Base-by-base conservation (phyloP, 331 rosid species). In the Quercus tomentella region DNA sequence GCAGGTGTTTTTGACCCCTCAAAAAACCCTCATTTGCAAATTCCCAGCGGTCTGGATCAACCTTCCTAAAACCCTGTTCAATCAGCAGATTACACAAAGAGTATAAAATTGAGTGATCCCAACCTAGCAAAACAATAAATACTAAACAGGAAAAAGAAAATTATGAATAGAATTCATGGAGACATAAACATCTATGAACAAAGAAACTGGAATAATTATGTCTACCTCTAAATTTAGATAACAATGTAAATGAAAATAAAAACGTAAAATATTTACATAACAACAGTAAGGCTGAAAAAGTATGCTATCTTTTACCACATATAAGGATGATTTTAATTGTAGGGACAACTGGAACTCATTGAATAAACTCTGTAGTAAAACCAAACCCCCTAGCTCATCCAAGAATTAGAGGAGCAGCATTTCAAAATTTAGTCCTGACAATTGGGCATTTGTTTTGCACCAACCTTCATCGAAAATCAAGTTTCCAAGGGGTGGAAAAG, bases 41-140 rank as follows among this genome's bases (percentile, higher is more conserved):
- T 83, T 95, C 98, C 98, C 98, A 95, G 71, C 97, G 93, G 82
- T 95, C 98, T 52, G 98, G 98, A 89, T 95, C 97, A 25, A 95
- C 97, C 85, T 95, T 95, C 86, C 98, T 91, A 72, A 95, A 95
- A 55, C 98, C 98, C 98, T 95, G 81, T 72, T 82, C 21, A 35
- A 76, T 72, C 35, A 55, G 43, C 74, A 80, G 45, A 33, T 73
- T 23, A 69, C 76, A 82, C 10, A 56, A 51, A 15, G 18, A 56
- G 30, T 67, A 54, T 17, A 72, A 22, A 51, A 61, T 51, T 71
- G 7, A 23, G 57, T 21, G 30, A 62, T 62, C 72, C 56, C 26
- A 49, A 72, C 37, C 75, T 1, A 31, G 49, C 17, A 70, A 35
- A 74, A 20, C 62, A 22, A 51, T 61, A 63, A 22, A 57, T 20